phyloP scores from a whole-genome alignment of 495 filamentous ascomycete genomes.

The Penicillium robsamsonii region DNA sequence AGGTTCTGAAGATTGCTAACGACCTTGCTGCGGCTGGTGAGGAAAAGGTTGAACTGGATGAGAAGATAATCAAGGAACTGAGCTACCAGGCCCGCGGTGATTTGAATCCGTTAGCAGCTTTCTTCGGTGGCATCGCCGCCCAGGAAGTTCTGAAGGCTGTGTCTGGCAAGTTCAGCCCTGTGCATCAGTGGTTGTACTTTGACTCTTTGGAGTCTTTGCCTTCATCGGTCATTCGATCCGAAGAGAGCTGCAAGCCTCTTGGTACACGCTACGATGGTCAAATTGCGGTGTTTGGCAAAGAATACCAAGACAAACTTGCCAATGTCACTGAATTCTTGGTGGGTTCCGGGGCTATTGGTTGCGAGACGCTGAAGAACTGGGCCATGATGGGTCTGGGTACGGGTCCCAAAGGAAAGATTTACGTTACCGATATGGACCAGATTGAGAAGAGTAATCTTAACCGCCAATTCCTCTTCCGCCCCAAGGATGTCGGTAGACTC shows the following conservation, averaged over 20 bases:
- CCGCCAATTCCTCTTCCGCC: constrained; percentile 92
- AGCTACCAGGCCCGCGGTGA: constrained; percentile 96
- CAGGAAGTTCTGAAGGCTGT: constrained; percentile 97
- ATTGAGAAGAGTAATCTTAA: constrained; percentile 99
- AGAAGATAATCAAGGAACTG: constrained; percentile 89
- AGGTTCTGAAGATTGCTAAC: constrained; percentile 70
- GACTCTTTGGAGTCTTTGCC: constrained; percentile 96
- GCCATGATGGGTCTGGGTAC: constrained; percentile 95
- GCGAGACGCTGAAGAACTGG: constrained; percentile 99
- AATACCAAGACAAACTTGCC: constrained; percentile 89
- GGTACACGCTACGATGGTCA: constrained; percentile 92
- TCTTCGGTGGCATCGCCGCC: constrained; percentile 92
- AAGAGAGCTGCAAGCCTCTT: constrained; percentile 81
- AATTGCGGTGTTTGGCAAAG: constrained; percentile 91
- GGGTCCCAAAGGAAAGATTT: constrained; percentile 84
- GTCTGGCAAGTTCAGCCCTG: constrained; percentile 94
- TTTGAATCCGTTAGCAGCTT: constrained; percentile 85
- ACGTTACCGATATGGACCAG: constrained; percentile 93
- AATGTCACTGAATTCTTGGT: constrained; percentile 92
- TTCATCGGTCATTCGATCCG: constrained; percentile 65
- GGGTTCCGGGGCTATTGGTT: constrained; percentile 95
- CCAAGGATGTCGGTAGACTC: constrained; percentile 90
- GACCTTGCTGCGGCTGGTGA: constrained; percentile 60
- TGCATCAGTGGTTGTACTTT: constrained; percentile 93
- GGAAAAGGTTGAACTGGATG: constrained; percentile 80